phyloP scores from a whole-genome alignment of 164 flowering plant species.

The Liquidambar formosana region DNA sequence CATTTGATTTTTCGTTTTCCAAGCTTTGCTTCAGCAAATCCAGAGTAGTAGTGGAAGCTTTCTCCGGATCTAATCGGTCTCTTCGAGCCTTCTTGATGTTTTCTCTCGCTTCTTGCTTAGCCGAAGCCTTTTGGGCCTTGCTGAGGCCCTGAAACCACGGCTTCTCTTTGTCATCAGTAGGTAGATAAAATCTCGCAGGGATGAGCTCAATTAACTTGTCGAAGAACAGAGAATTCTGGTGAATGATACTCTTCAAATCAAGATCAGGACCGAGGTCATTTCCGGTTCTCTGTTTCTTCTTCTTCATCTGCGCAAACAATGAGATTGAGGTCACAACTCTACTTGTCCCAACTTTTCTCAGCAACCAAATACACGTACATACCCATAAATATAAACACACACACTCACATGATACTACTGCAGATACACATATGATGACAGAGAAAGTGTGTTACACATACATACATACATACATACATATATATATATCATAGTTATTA shows the following conservation, averaged over 20 bases:
- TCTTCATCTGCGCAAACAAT: slow-evolving; percentile 27
- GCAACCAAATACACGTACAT: no score
- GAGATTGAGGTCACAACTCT: not conserved
- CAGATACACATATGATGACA: no score
- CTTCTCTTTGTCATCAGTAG: slow-evolving; percentile 32
- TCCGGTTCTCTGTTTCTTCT: slow-evolving; percentile 14
- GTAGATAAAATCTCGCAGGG: slow-evolving; percentile 61
- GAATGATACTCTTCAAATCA: slow-evolving; percentile 45
- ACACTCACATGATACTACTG: no score
- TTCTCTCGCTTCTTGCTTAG: slow-evolving; percentile 58
- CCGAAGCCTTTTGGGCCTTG: slow-evolving; percentile 55
- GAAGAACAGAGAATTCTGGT: slow-evolving; percentile 47
- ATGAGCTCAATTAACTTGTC: slow-evolving; percentile 62
- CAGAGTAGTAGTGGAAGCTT: slow-evolving; percentile 48
- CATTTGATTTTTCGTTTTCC: slow-evolving; percentile 27
- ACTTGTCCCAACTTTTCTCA: no score
- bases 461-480: no score
- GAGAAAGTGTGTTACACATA: no score
- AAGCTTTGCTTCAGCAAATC: slow-evolving; percentile 55
- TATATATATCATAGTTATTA: no score
- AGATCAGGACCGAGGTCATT: not conserved
- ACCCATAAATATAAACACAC: no score
- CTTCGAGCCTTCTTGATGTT: slow-evolving; percentile 73
- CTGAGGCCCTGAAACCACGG: slow-evolving; percentile 50
- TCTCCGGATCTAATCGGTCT: slow-evolving; percentile 69